Evolutionary conservation across 2,329 filamentous ascomycete species (phyloP), one percentile per base, ranked within the genome.

Genomic region (Neonectria magnoliae): DNA sequence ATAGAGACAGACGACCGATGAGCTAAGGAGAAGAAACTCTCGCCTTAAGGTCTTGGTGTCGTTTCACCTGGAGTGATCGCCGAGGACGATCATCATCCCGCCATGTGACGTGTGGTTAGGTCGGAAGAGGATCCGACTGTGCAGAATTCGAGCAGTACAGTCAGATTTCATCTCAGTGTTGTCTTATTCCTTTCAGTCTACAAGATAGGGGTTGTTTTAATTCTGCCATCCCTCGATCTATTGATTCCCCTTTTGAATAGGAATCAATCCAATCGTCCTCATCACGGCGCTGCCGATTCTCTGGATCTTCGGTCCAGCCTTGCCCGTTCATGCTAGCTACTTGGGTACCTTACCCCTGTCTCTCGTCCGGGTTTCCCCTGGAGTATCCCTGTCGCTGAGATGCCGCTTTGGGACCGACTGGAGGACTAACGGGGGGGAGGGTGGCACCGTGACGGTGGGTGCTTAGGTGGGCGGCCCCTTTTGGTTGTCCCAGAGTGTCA

Each of bases 11-110:
- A 42, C 20, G 16, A 22, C 22, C 16, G 14, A 29, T 16, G 13
- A 18, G 16, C 14, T 18, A 60, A 38, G 11, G 11, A 38, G 25
- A n/a, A 59, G 5, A 22, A 38, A 25, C n/a, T 14, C 42, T 36
- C 13, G 57, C 59, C 51, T 64, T 44, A 56, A 48, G 36, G 47
- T 48, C 18, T 29, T 22, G 9, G 38, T 22, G 20, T 22, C 29
- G 61, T 64, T 60, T 64, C 61, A 60, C 56, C 55, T 52, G 48
- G 36, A 25, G 42, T 44, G 22, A 45, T 60, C 47, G 57, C 29
- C 44, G 33, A 31, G 6, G 60, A 62, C 54, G 50, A 58, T 63
- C 60, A 38, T 50, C 50, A 63, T 59, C 33, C 51, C 44, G 38
- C 38, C 48, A 47, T 60, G 29, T 60, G 47, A 59, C 48, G 18